A percentile compares a stretch with the other conserved stretches of the same genome.
These are phyloP conservation scores for Gnomoniopsis sp. DNA, from an alignment of 2,329 filamentous ascomycete species.

Conservation along the genomic window DNA sequence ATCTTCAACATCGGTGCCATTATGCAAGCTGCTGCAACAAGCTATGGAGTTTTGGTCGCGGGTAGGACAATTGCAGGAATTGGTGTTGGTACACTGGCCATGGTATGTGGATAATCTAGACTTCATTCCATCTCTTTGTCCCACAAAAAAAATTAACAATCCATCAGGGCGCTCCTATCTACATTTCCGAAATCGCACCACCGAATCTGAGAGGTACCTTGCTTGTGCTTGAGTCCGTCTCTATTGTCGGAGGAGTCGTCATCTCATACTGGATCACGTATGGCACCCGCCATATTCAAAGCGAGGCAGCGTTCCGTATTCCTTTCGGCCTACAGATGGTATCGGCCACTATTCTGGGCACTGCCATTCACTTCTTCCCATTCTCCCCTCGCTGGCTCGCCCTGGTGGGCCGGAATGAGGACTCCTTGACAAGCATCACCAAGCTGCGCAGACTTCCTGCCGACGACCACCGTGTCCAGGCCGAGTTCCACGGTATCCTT, in stretches of 20 bases:
- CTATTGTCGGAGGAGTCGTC: slow-evolving; percentile 48
- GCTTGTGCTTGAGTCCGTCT: slow-evolving; percentile 48
- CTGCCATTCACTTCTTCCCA: slow-evolving; percentile 33
- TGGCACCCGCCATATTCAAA: slow-evolving; percentile 40
- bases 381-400: slow-evolving; percentile 17
- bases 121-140: too few species aligned
- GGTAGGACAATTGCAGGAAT: slow-evolving; percentile 28
- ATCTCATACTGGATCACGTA: slow-evolving; percentile 54
- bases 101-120: slow-evolving; percentile 15
- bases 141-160: too few species aligned
- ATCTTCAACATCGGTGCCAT: slow-evolving; percentile 41
- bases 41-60: slow-evolving; percentile 26
- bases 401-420: slow-evolving; percentile 11
- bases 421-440: slow-evolving; percentile 1
- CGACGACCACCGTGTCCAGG: slow-evolving; percentile 15
- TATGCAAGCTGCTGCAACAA: slow-evolving; percentile 30
- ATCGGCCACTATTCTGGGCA: slow-evolving; percentile 27
- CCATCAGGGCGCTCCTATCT: slow-evolving; percentile 23
- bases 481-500: slow-evolving; percentile 18
- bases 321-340: slow-evolving; percentile 41
- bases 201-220: slow-evolving; percentile 36
- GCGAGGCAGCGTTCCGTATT: slow-evolving; percentile 33
- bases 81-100: slow-evolving; percentile 28
- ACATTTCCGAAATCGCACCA: slow-evolving; percentile 32
- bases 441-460: slow-evolving; percentile 3